Conservation (phyloP, 2,329 filamentous ascomycete genomes). For the Botrytis tulipae region DNA sequence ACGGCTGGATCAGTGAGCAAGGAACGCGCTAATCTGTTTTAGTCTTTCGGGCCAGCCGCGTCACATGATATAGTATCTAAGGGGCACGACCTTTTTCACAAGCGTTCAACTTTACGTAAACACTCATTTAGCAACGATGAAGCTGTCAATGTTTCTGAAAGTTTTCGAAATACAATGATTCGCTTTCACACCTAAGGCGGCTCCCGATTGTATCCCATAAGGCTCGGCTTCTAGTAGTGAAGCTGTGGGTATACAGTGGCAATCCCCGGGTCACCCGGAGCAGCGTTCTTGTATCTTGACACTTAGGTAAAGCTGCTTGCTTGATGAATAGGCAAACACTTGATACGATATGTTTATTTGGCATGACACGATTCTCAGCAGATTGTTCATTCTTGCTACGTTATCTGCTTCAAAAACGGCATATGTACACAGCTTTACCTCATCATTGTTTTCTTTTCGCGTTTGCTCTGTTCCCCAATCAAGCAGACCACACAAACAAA, state of each 20-base stretch:
- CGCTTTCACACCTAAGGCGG: background rate
- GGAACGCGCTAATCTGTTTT: conserved; percentile 5
- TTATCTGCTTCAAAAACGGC: background rate
- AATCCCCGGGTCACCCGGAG: background rate
- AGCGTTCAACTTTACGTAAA: background rate
- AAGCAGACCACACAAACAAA: background rate
- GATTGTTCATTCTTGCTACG: background rate
- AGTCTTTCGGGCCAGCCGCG: background rate
- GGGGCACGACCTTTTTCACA: background rate
- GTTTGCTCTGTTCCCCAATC: background rate
- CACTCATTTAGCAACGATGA: background rate
- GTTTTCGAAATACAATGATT: background rate
- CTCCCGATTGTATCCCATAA: background rate
- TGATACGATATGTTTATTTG: background rate
- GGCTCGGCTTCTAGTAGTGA: background rate
- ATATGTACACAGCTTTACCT: background rate
- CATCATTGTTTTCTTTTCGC: background rate
- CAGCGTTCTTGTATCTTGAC: background rate
- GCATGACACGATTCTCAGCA: background rate
- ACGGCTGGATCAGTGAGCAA: conserved; percentile 10
- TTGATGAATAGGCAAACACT: background rate
- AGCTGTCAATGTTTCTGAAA: background rate
- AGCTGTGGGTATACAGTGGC: background rate
- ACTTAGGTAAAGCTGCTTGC: background rate
- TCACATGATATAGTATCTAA: conserved; percentile 1